Evolutionary conservation across 2,329 filamentous ascomycete genomes (phyloP).

Genomic region (Colletotrichum ledebouriae): DNA sequence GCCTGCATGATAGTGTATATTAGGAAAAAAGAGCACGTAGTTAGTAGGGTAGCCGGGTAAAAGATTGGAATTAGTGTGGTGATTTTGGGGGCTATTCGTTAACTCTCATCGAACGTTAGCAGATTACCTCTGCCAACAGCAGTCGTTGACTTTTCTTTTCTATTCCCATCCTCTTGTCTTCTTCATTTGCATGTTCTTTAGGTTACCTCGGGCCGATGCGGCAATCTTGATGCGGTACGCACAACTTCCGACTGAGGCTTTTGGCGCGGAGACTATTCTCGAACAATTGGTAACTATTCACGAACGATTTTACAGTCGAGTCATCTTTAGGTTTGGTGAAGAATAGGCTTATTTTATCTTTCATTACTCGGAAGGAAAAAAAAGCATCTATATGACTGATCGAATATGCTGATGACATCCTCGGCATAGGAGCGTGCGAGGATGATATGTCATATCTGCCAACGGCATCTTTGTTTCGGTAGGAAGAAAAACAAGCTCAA

Average conservation of each 20-base stretch:
- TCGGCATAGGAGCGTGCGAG: neutral
- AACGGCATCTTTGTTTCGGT: neutral
- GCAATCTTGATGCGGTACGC: conserved; percentile 2
- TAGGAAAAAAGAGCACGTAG: conserved; percentile 1
- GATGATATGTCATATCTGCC: conserved; percentile 2
- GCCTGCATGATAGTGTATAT: neutral
- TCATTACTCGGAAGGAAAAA: neutral
- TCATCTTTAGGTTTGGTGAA: neutral
- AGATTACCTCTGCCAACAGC: no score
- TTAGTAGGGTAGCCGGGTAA: neutral
- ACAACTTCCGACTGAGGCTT: conserved; percentile 11
- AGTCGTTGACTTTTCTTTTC: no score
- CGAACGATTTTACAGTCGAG: conserved; percentile 1
- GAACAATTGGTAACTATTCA: neutral
- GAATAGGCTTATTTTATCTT: neutral
- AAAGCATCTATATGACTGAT: neutral
- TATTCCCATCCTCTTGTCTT: no score
- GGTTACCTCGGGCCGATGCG: neutral
- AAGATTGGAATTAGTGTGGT: neutral
- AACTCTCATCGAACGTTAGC: neutral
- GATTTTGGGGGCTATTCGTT: neutral
- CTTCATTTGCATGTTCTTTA: neutral
- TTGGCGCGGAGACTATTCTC: conserved; percentile 9
- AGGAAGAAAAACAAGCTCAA: neutral
- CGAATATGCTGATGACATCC: no score